Base-by-base conservation (phyloP, 106 monocot species). In the Iris macrosiphon region DNA sequence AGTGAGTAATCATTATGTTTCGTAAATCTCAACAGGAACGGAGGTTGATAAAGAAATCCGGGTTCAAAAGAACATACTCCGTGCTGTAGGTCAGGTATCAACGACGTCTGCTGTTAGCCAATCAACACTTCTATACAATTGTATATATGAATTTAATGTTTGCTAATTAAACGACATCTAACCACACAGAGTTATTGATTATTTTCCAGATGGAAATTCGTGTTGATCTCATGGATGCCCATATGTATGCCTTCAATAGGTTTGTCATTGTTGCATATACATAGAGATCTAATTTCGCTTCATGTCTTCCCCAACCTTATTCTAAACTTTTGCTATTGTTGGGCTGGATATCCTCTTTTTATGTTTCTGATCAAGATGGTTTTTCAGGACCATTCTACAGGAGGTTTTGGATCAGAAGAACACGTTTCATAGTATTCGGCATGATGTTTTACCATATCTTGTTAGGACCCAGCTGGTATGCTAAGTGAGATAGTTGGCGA, bases 191-290 rank as follows among this genome's bases (percentile, higher is more conserved):
- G n/a, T 40, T 42, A 59, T n/a, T n/a, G n/a, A n/a, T n/a, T n/a
- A n/a, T n/a, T n/a, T n/a, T 66, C 9, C 77, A 98, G 98, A 87
- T 98, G 79, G 98, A 98, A 75, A 77, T 91, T 62, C 86, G 91
- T 55, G 72, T 78, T 62, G 98, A 98, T 77, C 72, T 98, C 24
- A 91, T 98, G 96, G 96, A 98, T 83, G 96, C 96, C 29, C 96
- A 98, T 84, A 72, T 98, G 72, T 98, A 98, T 73, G 86, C 83
- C 27, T 87, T 98, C 61, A 91, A 91, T 48, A 98, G 98, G 98
- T 98, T 52, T 28, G 60, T 13, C 33, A 55, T 27, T 17, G 13
- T 64, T 45, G 11, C 10, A 44, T 60, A 26, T 18, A 18, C 37
- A 17, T 47, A 33, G 13, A 45, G 4, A 52, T 51, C 30, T 31